Percentiles rank a stretch among this genome's conserved stretches.
These are phyloP conservation scores for Arthrobotrys sphaeroides DNA, from an alignment of 2,329 filamentous ascomycete genomes.

Conservation along the genomic window DNA sequence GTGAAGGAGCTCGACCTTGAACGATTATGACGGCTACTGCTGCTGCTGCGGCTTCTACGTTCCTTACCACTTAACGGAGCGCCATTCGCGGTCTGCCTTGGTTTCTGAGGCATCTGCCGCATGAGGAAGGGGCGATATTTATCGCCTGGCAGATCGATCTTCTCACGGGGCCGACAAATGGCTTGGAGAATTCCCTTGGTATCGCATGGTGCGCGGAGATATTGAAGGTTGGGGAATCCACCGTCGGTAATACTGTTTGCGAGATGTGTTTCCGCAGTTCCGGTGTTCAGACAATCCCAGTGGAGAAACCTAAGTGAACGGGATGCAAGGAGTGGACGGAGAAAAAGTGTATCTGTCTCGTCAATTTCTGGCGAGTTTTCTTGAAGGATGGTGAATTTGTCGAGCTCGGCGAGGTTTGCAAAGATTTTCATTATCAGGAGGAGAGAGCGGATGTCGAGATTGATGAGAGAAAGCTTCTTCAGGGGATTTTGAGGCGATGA, in stretches of 20 bases:
- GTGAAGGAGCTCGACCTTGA: conserved; percentile 46
- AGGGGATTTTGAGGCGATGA: conserved; percentile 48
- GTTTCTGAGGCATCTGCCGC: conserved; percentile 26
- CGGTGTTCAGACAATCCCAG: conserved; percentile 49
- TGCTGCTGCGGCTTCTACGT: conserved; percentile 23
- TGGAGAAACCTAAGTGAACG: conserved; percentile 47
- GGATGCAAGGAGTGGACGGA: conserved; percentile 44
- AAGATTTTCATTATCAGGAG: conserved; percentile 52
- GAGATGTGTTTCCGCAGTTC: conserved; percentile 36
- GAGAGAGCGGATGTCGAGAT: conserved; percentile 50
- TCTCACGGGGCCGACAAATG: conserved; percentile 46
- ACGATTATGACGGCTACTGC: conserved; percentile 28
- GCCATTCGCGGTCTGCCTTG: conserved; percentile 19
- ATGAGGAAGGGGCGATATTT: conserved; percentile 46
- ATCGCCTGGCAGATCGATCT: conserved; percentile 47
- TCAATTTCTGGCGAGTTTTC: conserved; percentile 44
- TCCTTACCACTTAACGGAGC: conserved; percentile 9
- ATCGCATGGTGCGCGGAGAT: conserved; percentile 47
- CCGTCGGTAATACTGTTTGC: conserved; percentile 48
- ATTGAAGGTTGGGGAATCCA: conserved; percentile 46
- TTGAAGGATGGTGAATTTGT: conserved; percentile 49
- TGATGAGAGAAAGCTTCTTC: conserved; percentile 43
- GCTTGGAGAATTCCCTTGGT: conserved; percentile 40
- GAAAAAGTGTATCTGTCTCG: conserved; percentile 45
- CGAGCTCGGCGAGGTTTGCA: conserved; percentile 38